phyloP scores from a whole-genome alignment of 345 rosid genomes.

The Odontarrhena argentea region DNA sequence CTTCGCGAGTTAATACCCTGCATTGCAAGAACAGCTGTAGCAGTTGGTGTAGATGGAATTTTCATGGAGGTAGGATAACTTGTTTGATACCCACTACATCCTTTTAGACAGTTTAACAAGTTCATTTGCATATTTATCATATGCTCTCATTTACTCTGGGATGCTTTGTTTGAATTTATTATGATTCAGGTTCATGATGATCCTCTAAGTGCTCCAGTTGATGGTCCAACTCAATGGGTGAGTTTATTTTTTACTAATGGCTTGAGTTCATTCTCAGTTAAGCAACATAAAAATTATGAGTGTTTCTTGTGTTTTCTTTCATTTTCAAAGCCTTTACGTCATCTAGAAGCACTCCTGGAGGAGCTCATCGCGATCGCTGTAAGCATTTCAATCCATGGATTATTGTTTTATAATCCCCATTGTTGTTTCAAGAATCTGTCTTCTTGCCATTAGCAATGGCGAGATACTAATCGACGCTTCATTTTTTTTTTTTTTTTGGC shows the following conservation, averaged over 20 bases:
- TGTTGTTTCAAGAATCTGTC: background rate
- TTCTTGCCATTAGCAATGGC: constrained; percentile 24
- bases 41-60: constrained; percentile 95
- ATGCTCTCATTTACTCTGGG: background rate
- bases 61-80: constrained; percentile 87
- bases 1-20: constrained; percentile 97
- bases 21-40: constrained; percentile 94
- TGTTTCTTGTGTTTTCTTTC: constrained; percentile 13
- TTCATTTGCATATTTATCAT: constrained; percentile 16
- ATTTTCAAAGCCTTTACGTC: constrained; percentile 68
- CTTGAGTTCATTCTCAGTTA: background rate
- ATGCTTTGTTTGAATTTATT: constrained; percentile 26
- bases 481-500: background rate
- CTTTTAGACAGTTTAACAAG: background rate
- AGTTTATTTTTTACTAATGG: constrained; percentile 39
- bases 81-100: constrained; percentile 16
- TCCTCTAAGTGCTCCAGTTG: constrained; percentile 92
- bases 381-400: constrained; percentile 44
- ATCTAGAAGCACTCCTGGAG: constrained; percentile 85
- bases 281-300: background rate
- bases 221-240: constrained; percentile 99
- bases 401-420: constrained; percentile 2
- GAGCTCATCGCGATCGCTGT: constrained; percentile 93
- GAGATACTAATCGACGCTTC: constrained; percentile 5
- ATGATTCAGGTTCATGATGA: constrained; percentile 84